Conservation (phyloP, 805 yeast species). For the Candida sanyiensis region DNA sequence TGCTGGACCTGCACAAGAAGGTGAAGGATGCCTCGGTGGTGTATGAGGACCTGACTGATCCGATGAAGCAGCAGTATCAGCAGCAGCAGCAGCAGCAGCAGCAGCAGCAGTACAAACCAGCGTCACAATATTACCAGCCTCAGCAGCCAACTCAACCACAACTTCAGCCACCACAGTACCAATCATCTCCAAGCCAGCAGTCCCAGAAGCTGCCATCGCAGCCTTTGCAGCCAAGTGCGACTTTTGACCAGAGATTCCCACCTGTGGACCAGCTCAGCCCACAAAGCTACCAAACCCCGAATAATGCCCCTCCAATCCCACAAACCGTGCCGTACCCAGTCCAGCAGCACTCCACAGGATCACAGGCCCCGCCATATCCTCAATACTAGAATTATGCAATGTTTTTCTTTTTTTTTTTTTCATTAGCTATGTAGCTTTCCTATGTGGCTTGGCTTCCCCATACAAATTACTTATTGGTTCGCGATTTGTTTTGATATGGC, state of each 20-base stretch:
- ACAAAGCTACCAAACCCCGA: not conserved
- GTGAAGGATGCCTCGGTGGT: slow-evolving; percentile 60
- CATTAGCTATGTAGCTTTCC: not conserved
- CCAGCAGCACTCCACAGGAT: not conserved
- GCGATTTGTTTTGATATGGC: not conserved
- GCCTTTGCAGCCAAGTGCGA: slow-evolving; percentile 7
- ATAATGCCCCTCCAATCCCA: slow-evolving; percentile 7
- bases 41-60: slow-evolving; percentile 66
- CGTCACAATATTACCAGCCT: slow-evolving; percentile 3
- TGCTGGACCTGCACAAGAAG: slow-evolving; percentile 63
- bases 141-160: slow-evolving; percentile 6
- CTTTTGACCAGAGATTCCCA: slow-evolving; percentile 7
- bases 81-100: slow-evolving; percentile 34
- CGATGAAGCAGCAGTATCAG: slow-evolving; percentile 23
- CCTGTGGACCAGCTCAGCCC: not conserved
- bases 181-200: slow-evolving; percentile 2
- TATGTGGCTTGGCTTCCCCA: not conserved
- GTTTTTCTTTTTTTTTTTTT: too few species aligned
- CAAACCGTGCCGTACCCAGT: slow-evolving; percentile 6
- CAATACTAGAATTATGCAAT: too few species aligned
- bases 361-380: not conserved
- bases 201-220: not conserved
- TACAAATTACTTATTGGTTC: not conserved
- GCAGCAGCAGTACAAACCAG: slow-evolving; percentile 30
- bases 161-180: not conserved